Percentiles rank a stretch among this genome's conserved stretches.
These are phyloP conservation scores for Phaeosphaeria sp. DNA, from an alignment of 2,329 filamentous ascomycete species.

Conservation along the genomic window DNA sequence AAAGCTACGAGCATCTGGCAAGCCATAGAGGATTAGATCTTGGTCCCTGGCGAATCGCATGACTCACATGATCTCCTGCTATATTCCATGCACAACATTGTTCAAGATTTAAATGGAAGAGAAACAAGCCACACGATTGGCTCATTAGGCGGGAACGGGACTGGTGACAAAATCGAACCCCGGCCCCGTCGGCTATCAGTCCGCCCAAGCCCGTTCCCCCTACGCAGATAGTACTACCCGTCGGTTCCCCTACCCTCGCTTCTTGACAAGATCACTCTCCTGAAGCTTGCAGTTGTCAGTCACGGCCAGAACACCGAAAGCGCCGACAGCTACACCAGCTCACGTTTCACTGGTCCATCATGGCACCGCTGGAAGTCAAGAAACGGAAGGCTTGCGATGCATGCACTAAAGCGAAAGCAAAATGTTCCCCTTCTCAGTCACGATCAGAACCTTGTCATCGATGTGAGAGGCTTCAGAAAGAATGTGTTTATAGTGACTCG, in stretches of 20 bases:
- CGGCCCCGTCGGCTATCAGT: background rate
- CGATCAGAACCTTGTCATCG: conserved; percentile 22
- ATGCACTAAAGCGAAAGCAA: conserved; percentile 31
- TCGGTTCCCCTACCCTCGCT: background rate
- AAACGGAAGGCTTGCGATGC: conserved; percentile 30
- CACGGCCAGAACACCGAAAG: background rate
- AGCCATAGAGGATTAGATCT: no score
- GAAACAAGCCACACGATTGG: background rate
- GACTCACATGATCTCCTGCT: no score
- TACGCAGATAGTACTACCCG: background rate
- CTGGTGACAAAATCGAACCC: background rate
- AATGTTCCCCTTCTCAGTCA: conserved; percentile 26
- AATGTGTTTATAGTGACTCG: conserved; percentile 23
- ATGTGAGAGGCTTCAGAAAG: conserved; percentile 28
- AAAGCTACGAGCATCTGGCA: background rate
- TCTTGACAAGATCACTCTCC: background rate
- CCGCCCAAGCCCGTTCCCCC: background rate
- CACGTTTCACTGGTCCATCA: background rate
- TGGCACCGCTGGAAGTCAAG: conserved; percentile 6
- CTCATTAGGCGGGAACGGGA: background rate
- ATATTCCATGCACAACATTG: background rate
- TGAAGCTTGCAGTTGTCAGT: background rate
- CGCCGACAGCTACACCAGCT: background rate
- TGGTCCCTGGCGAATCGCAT: no score
- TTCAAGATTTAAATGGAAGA: background rate